Conservation (phyloP, 441 rosid genomes). For the Erysimum pusillum region DNA sequence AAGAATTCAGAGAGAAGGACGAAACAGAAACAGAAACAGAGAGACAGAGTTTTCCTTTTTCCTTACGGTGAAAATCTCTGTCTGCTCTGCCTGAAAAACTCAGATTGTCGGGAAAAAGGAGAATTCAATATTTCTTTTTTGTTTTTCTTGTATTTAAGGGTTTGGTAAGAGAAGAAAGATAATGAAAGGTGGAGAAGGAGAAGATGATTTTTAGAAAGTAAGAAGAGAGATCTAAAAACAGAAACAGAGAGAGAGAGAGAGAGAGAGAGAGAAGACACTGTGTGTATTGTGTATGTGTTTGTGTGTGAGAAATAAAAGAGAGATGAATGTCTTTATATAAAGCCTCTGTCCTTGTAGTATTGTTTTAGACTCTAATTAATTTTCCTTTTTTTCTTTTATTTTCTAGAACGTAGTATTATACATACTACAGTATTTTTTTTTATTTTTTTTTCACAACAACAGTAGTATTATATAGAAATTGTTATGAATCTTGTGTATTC, state of each 20-base stretch:
- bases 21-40: slow-evolving; percentile 44
- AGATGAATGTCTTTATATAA: slow-evolving; percentile 57
- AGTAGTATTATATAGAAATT: too few relatives aligned
- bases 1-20: slow-evolving; percentile 24
- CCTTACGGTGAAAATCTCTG: slow-evolving; percentile 37
- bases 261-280: slow-evolving; percentile 23
- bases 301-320: slow-evolving; percentile 35
- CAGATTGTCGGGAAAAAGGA: slow-evolving; percentile 35
- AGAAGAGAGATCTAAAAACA: slow-evolving; percentile 44
- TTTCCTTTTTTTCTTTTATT: background rate
- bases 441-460: too few relatives aligned
- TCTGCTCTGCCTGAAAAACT: slow-evolving; percentile 41
- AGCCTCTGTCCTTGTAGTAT: slow-evolving; percentile 9
- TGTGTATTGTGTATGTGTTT: slow-evolving; percentile 14
- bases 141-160: slow-evolving; percentile 22
- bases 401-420: background rate
- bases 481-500: too few relatives aligned
- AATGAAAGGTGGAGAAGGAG: slow-evolving; percentile 47
- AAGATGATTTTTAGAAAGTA: slow-evolving; percentile 23
- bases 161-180: slow-evolving; percentile 40
- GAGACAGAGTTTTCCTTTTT: slow-evolving; percentile 33
- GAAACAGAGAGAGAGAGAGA: slow-evolving; percentile 27
- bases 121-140: slow-evolving; percentile 24
- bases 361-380: slow-evolving; percentile 8
- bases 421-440: background rate